These are phyloP conservation scores for Alloascoidea hylecoeti DNA, from an alignment of 805 yeast species.

Conservation along the genomic window DNA sequence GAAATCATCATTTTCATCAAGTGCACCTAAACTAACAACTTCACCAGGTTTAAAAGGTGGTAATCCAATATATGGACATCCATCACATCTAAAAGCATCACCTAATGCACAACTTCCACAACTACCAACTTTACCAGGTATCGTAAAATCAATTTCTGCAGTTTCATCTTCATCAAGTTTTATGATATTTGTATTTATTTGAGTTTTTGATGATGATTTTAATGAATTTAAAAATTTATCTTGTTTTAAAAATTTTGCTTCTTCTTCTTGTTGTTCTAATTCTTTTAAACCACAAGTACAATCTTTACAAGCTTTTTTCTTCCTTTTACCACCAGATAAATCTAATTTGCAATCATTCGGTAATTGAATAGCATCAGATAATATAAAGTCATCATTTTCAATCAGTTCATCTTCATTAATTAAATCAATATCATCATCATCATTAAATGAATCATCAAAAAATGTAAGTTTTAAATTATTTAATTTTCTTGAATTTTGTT, in stretches of 20 bases:
- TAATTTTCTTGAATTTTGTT: slow-evolving; percentile 23
- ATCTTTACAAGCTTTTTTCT: slow-evolving; percentile 94
- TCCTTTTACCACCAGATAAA: slow-evolving; percentile 29
- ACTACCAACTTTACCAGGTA: slow-evolving; percentile 95
- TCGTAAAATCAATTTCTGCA: slow-evolving; percentile 87
- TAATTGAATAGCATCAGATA: slow-evolving; percentile 14
- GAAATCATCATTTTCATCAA: slow-evolving; percentile 53
- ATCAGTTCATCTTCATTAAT: slow-evolving; percentile 46
- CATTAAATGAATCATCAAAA: slow-evolving; percentile 30
- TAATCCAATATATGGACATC: slow-evolving; percentile 92
- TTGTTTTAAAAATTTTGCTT: slow-evolving; percentile 17
- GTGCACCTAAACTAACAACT: slow-evolving; percentile 58
- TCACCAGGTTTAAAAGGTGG: slow-evolving; percentile 99
- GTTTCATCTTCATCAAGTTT: slow-evolving; percentile 54
- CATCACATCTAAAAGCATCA: slow-evolving; percentile 96
- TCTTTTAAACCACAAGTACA: slow-evolving; percentile 97
- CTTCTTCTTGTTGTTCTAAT: slow-evolving; percentile 38
- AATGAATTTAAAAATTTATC: slow-evolving; percentile 27
- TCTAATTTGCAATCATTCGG: slow-evolving; percentile 41
- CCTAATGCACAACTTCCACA: slow-evolving; percentile 97
- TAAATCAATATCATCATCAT: slow-evolving; percentile 33
- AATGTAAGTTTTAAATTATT: slow-evolving; percentile 36
- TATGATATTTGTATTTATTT: slow-evolving; percentile 37
- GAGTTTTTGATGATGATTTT: slow-evolving; percentile 24
- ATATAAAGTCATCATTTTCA: slow-evolving; percentile 19